Evolutionary conservation across 345 rosid genomes (phyloP), one percentile per base, ranked within the genome.

Genomic region (Geranium brycei): DNA sequence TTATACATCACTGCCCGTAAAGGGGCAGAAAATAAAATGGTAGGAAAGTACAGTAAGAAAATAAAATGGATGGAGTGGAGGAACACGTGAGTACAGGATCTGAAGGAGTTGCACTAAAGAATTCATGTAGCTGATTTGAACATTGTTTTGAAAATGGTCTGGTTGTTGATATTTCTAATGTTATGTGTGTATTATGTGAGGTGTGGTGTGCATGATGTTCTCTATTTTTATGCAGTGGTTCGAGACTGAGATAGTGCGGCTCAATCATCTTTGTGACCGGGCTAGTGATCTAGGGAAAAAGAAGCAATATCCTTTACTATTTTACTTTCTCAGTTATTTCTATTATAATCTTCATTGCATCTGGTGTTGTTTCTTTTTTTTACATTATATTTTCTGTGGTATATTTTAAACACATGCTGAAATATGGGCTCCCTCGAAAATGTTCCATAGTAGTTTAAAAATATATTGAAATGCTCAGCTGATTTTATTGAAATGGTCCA

Each of bases 181-280:
- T 35, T 35, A 35, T 35, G 18, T 7, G 61, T 19, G 15, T 23
- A 59, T 23, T 19, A 14, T 19, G 16, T 1, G 5, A 18, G 7
- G 16, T 59, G 31, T 23, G 31, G 19, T 19, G 61, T 59, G 16
- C 31, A 19, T 11, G 12, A 19, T 19, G 31, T 59, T 19, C 31
- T 23, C 35, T 41, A 18, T 15, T 57, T 19, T 73, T 65, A 61
- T 88, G 85, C 88, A 95, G 99, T 76, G 80, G 80, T 70, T 95
- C 79, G 96, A 95, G 59, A 65, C 95, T 41, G 99, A 95, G 86
- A 82, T 83, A 67, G 68, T 86, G 61, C 92, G 97, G 58, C 74
- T 84, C 66, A 81, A 85, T 76, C 99, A 95, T 82, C 91, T 95
- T 62, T 89, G 99, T 68, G 99, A 95, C 84, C 97, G 99, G 74